Evolutionary conservation across 805 yeast genomes (phyloP), one percentile per base, ranked within the genome.

Genomic region (Saccharomycopsis schoenii): DNA sequence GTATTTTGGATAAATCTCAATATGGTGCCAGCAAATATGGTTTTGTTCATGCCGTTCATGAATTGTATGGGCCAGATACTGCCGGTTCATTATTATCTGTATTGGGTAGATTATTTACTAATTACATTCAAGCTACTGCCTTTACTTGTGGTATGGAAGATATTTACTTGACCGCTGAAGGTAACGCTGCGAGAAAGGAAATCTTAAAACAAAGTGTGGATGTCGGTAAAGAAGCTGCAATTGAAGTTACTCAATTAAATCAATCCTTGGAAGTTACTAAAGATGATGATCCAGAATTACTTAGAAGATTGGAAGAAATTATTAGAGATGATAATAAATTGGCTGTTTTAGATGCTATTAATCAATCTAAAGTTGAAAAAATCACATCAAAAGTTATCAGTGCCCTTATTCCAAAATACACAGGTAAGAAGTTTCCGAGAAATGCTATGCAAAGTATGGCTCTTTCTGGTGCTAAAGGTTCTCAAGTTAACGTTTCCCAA

Each of bases 101-200:
- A n/a, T 80, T 94, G 64, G 98, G 99, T 66, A 82, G 99, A 69
- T 79, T 94, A 60, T 93, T 96, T 76, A 96, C 99, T 24, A 90
- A 89, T 73, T 94, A 90, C 73, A 91, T 87, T 69, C 92, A 87
- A 82, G 81, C 84, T 77, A 88, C 89, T 61, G 98, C 97, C 1
- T 89, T 94, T 71, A 94, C 99, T 8, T 94, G 99, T 85, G 99
- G 99, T 81, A 96, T 94, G 99, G 99, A 94, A 73, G 99, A 94
- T 77, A 80, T 94, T 73, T 83, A 96, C 72, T 80, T 96, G 67
- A 94, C 98, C 24, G 82, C 74, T 2, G 96, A 89, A 68, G 99
- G 99, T 71, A 92, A 96, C 72, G 70, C 79, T 63, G 85, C 96
- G 93, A 85, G 99, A 79, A 76, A 76, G 14, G 96, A 90, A 63